Base-by-base conservation (phyloP, 2,329 filamentous ascomycete genomes). In the Aspergillus arachidicola region DNA sequence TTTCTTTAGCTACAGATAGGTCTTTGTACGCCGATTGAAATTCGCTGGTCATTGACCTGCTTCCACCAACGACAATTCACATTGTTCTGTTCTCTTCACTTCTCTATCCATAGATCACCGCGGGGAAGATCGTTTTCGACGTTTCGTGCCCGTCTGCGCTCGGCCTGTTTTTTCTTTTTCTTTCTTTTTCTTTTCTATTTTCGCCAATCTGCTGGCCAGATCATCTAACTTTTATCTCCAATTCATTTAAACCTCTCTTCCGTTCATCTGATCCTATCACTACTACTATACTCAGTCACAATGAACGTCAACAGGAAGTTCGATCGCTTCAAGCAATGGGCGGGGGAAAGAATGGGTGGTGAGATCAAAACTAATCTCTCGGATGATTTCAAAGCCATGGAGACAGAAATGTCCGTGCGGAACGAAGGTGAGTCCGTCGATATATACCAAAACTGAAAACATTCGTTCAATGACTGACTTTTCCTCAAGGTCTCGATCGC, bases 251-350 rank as follows among this genome's bases (percentile, higher is more conserved):
- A 60, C 51, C 50, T 64, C 61, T 43, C 21, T 43, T 51, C 32
- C 36, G 23, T 21, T 32, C 38, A 19, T 21, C n/a, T 14, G 53
- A 38, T 32, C 23, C 7, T 26, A 43, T 55, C 38, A 58, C 36
- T 34, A 34, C 41, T 53, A 45, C 32, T 41, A 19, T 26, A 50
- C 12, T 56, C 30, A 6, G 30, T 57, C 73, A 81, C 63, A 38
- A 87, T 87, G 85, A 87, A 87, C 72, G 83, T 89, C 78, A 89
- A 88, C 80, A 97, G 96, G 85, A 97, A 96, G 78, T 88, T 98
- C 76, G 94, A 94, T 81, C 91, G 94, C 75, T 90, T 96, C 84
- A 96, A 94, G 83, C 94, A 98, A 90, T 98, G 94, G 94, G 93
- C 94, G 43, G 93, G 93, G 70, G 94, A 98, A 82, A 92, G 94